Conservation (phyloP, 768 basidiomycete genomes). For the Mycena rosella region DNA sequence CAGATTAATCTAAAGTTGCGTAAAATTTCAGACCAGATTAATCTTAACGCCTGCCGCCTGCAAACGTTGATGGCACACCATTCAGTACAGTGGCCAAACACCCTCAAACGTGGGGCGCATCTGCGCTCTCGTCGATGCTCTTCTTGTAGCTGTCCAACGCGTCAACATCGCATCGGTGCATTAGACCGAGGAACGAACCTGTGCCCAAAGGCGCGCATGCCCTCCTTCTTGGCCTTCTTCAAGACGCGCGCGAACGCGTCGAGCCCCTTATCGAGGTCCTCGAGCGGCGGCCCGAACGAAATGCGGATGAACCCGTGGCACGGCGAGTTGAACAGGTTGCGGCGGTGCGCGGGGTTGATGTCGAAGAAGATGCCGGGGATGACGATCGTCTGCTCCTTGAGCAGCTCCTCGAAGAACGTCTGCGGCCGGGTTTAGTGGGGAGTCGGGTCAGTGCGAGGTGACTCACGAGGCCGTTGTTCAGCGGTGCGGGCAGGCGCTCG, state of each 20-base stretch:
- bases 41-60: too few relatives aligned
- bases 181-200: conserved; percentile 14
- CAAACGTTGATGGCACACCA: too few relatives aligned
- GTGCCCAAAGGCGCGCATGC: conserved; percentile 71
- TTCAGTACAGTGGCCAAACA: too few relatives aligned
- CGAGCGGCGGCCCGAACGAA: conserved; percentile 86
- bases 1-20: too few relatives aligned
- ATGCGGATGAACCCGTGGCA: conserved; percentile 92
- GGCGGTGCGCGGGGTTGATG: conserved; percentile 83
- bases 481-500: conserved; percentile 79
- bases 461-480: conserved; percentile 87
- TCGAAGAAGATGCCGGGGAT: conserved; percentile 95
- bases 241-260: conserved; percentile 89
- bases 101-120: neutral
- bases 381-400: conserved; percentile 92
- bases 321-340: conserved; percentile 91
- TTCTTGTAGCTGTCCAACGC: conserved; percentile 56
- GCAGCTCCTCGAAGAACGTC: conserved; percentile 95
- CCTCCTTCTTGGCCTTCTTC: conserved; percentile 73
- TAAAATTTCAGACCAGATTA: too few relatives aligned
- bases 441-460: neutral
- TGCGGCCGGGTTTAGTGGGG: conserved; percentile 37
- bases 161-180: neutral
- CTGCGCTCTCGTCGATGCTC: conserved; percentile 54
- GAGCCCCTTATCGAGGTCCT: conserved; percentile 84